These are phyloP conservation scores for Meripilus lineatus DNA, from an alignment of 1,284 basidiomycete species.

Conservation along the genomic window DNA sequence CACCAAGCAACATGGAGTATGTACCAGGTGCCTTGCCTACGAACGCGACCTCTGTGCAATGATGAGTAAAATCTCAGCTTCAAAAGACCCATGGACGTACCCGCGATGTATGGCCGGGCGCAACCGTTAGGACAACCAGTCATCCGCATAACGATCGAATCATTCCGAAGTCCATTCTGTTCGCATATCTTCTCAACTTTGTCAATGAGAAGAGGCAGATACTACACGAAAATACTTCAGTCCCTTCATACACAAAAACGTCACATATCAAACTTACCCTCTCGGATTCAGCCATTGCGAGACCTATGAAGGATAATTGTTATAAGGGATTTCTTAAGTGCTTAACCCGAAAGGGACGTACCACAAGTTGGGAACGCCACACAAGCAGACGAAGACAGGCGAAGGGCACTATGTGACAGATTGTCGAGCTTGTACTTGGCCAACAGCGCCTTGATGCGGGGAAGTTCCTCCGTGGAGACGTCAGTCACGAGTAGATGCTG, in stretches of 20 bases:
- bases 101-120: slow-evolving; percentile 90
- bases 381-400: slow-evolving; percentile 88
- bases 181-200: slow-evolving; percentile 97
- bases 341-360: slow-evolving; percentile 23
- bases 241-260: neutral
- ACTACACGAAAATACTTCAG: slow-evolving; percentile 39
- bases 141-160: slow-evolving; percentile 98
- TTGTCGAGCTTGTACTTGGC: slow-evolving; percentile 92
- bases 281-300: slow-evolving; percentile 96
- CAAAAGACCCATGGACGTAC: slow-evolving; percentile 37
- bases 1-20: slow-evolving; percentile 95
- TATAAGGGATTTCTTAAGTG: slow-evolving; percentile 6
- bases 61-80: no score
- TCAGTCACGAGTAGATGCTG: slow-evolving; percentile 93
- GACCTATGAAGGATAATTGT: slow-evolving; percentile 37
- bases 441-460: slow-evolving; percentile 76
- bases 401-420: slow-evolving; percentile 74
- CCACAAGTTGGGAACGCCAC: slow-evolving; percentile 98
- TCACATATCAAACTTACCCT: slow-evolving; percentile 42
- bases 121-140: slow-evolving; percentile 95
- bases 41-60: slow-evolving; percentile 80
- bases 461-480: slow-evolving; percentile 68
- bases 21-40: slow-evolving; percentile 94
- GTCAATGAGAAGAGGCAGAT: slow-evolving; percentile 90
- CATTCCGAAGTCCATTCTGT: slow-evolving; percentile 87